Evolutionary conservation across 1,284 basidiomycete species (phyloP), one percentile per base, ranked within the genome.

Genomic region (Ganoderma leucocontextum): DNA sequence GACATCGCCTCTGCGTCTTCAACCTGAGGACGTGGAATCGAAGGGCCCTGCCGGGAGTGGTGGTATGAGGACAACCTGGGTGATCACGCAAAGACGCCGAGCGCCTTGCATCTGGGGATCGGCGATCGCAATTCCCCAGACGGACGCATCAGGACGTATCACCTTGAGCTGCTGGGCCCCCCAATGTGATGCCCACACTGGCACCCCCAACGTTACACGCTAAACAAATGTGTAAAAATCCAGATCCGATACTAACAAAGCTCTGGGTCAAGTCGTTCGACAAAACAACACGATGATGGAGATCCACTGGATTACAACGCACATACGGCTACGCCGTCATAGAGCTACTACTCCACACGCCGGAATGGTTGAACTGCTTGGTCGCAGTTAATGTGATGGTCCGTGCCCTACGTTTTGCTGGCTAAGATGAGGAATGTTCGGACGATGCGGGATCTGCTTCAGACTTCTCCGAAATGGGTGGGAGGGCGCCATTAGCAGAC

Each of bases 391-490:
- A 29, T 33, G 13, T 19, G 35, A 15, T 38, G 35, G 35, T 38
- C 15, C 35, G 38, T 19, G 35, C 35, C 22, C 22, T 58, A 58
- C 35, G 38, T 58, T 58, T 58, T 13, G 15, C 13, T 7, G 29
- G 55, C 38, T 9, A 58, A 10, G 55, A 9, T 33, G 55, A 22
- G 35, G 35, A 35, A 6, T 35, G 25, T 9, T 29, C 35, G 8
- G 55, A 58, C 19, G 55, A 58, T 4, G 22, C 9, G 33, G 29
- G 55, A 33, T 58, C 55, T 38, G 19, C 35, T 38, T 72, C 68
- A 36, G 64, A 53, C 66, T 74, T 74, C 64, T 74, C 73, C 67
- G 69, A 62, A 22, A 72, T 72, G 12, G 71, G 25, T 47, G 70
- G 22, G 19, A 72, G 65, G 19, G 58, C 39, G n/a, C 65, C 65